Evolutionary conservation across 805 yeast species (phyloP), one percentile per base, ranked within the genome.

Genomic region (Yarrowia alimentaria): DNA sequence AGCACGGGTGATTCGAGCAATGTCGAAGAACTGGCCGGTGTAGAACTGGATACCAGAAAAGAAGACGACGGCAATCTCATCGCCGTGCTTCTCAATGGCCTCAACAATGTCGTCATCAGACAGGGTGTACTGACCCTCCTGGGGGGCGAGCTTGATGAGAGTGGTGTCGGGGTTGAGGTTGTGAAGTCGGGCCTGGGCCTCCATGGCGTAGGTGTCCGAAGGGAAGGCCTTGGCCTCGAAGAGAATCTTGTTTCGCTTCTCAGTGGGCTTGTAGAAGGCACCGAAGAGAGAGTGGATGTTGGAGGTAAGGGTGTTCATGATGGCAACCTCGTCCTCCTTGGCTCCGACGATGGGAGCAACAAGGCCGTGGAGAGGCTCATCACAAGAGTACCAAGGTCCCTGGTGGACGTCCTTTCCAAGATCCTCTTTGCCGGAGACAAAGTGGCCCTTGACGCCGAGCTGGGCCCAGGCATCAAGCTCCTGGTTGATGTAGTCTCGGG

Each of bases 141-240:
- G 69, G 7, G 93, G 88, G 25, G 67, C 70, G 31, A 86, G 50
- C 59, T 82, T 86, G 26, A 91, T 67, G 56, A 90, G 71, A 40
- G 80, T 79, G 5, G 76, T 75, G 35, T 76, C 69, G 6, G 75
- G 74, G 19, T 68, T 71, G 29, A 67, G 68, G 2, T 83, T 83
- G 57, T 78, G 80, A 38, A 88, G 64, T 61, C 72, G 72, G 20
- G 78, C 87, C 63, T 85, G 81, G 61, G 86, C 85, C 56, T 76
- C 74, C 56, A 90, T 79, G 3, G 96, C 91, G 67, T 89, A 90
- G 68, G 77, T 85, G 64, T 90, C 98, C 0, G 95, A 85, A 0
- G 98, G 97, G 61, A 90, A 90, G 0, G 97, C 91, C 53, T 82
- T 84, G 58, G 80, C 80, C 61, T 90, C 98, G 63, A 85, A 85